Conservation (phyloP, 176 grass and related monocot species). For the Eleusine coracana region DNA sequence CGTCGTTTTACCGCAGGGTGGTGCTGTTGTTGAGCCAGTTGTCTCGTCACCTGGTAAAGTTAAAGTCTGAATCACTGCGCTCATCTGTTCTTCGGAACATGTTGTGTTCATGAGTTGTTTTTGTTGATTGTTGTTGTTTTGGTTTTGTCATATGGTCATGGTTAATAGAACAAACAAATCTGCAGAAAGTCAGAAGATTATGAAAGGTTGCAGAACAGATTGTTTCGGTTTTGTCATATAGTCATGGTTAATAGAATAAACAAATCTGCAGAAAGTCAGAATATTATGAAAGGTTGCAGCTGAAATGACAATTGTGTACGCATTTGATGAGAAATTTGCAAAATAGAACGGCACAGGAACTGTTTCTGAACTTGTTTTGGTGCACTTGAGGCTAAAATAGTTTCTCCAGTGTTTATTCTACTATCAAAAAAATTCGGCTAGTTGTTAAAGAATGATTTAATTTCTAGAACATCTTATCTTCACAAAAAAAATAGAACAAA, state of each 20-base stretch:
- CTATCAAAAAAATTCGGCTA: too few species aligned
- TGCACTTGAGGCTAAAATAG: too few species aligned
- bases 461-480: too few species aligned
- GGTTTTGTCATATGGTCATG: background rate
- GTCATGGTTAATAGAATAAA: background rate
- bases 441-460: too few species aligned
- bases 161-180: constrained; percentile 1
- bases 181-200: background rate
- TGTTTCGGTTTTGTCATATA: background rate
- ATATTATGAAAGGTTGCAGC: background rate
- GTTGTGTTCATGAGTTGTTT: background rate
- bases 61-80: background rate
- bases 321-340: background rate
- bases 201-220: too few species aligned
- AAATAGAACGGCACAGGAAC: background rate
- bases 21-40: constrained; percentile 8
- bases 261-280: background rate
- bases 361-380: too few species aligned
- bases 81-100: background rate
- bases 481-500: too few species aligned
- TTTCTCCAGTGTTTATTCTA: too few species aligned
- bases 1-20: background rate
- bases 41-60: background rate
- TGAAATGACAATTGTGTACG: background rate
- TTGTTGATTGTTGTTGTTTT: background rate